A percentile compares a stretch with the other conserved stretches of the same genome.
Conservation (phyloP, 1,284 basidiomycete species). For the Malassezia psittaci region DNA sequence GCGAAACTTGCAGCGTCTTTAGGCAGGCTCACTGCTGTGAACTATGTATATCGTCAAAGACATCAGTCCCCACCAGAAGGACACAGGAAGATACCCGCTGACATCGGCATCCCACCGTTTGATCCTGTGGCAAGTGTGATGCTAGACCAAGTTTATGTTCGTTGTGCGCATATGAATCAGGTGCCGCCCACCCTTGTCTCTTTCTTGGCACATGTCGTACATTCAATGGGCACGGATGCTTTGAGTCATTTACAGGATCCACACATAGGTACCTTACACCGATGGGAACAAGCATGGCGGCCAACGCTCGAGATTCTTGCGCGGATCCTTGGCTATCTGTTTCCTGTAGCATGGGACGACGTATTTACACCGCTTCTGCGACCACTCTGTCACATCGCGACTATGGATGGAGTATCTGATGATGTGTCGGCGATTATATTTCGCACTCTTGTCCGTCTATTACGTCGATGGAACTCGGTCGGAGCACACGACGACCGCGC, state of each 20-base stretch:
- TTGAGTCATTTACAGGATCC: not conserved
- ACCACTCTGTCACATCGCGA: constrained; percentile 13
- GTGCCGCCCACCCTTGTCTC: constrained; percentile 1
- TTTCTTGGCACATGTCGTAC: constrained; percentile 17
- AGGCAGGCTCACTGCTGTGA: constrained; percentile 9
- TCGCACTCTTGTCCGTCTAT: not conserved
- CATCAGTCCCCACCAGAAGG: not conserved
- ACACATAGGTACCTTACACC: not conserved
- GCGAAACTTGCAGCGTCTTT: constrained; percentile 7
- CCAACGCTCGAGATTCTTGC: constrained; percentile 3
- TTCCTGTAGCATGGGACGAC: not conserved
- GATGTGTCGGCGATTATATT: constrained; percentile 4
- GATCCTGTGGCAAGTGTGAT: constrained; percentile 4
- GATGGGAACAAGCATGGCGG: constrained; percentile 12
- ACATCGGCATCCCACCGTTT: constrained; percentile 9
- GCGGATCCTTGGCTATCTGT: not conserved
- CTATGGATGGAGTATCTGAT: constrained; percentile 16
- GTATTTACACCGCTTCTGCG: constrained; percentile 5
- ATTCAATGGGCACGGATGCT: constrained; percentile 9
- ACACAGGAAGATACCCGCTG: not conserved
- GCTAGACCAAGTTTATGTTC: constrained; percentile 4
- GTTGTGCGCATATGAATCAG: not conserved
- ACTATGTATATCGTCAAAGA: not conserved
- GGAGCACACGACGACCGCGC: not conserved
- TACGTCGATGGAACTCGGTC: not conserved